These are phyloP conservation scores for Helotiales sp. DNA, from an alignment of 2,329 filamentous ascomycete genomes.

Conservation along the genomic window DNA sequence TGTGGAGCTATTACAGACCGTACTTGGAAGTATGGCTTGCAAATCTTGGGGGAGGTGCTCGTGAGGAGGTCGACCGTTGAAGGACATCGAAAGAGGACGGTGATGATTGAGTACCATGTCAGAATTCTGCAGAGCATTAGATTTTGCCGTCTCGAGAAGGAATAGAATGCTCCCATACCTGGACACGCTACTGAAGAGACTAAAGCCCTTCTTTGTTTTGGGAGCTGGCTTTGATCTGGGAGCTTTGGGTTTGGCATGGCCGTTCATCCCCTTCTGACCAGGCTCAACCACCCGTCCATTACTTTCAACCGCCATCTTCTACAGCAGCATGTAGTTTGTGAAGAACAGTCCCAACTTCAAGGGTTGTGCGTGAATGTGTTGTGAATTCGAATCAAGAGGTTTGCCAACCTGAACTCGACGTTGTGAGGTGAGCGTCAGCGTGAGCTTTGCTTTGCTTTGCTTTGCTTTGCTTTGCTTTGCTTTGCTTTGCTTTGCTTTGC, in stretches of 20 bases:
- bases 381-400: not conserved
- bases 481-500: no score
- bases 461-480: no score
- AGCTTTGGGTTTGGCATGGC: conserved; percentile 44
- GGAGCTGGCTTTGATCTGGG: conserved; percentile 41
- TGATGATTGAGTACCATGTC: conserved; percentile 86
- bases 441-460: no score
- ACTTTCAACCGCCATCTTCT: conserved; percentile 46
- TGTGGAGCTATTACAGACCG: conserved; percentile 71
- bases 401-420: not conserved
- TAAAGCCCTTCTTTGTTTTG: conserved; percentile 34
- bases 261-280: conserved; percentile 44
- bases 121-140: conserved; percentile 60
- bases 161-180: conserved; percentile 51
- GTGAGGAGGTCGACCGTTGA: conserved; percentile 68
- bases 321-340: conserved; percentile 26
- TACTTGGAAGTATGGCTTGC: conserved; percentile 78
- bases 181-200: conserved; percentile 55
- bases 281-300: conserved; percentile 46
- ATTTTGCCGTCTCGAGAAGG: conserved; percentile 12
- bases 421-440: conserved; percentile 12
- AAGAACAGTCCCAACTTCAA: not conserved
- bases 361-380: not conserved
- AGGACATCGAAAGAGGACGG: conserved; percentile 82
- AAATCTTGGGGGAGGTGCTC: conserved; percentile 75